phyloP scores from a whole-genome alignment of 352 stramenopile genomes.

The Globisporangium nagaii region DNA sequence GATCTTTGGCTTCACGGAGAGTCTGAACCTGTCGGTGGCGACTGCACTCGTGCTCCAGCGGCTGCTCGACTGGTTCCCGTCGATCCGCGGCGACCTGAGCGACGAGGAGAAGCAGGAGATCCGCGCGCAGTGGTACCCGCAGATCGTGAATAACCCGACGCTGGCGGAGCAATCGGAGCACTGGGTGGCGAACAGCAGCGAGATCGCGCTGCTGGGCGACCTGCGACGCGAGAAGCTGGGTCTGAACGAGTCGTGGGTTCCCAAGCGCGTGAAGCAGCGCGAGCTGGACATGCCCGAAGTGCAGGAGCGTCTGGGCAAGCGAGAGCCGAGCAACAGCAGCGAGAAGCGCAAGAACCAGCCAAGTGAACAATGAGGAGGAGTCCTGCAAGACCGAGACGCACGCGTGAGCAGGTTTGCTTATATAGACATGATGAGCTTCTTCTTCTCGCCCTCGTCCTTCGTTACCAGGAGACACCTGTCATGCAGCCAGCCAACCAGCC shows the following conservation, averaged over 20 bases:
- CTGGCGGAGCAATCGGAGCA: conserved; percentile 43
- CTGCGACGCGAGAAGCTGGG: conserved; percentile 50
- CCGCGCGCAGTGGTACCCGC: conserved; percentile 52
- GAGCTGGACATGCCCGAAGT: conserved; percentile 63
- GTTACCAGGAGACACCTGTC: no score
- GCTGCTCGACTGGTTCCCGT: conserved; percentile 73
- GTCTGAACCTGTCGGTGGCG: conserved; percentile 90
- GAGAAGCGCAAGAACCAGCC: not conserved
- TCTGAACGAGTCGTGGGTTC: conserved; percentile 48
- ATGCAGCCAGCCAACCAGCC: not conserved
- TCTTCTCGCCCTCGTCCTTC: no score
- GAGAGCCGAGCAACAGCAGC: not conserved
- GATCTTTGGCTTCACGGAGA: conserved; percentile 92
- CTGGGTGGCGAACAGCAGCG: conserved; percentile 33
- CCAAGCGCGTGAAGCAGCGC: conserved; percentile 53
- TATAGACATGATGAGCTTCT: no score
- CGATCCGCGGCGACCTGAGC: conserved; percentile 48
- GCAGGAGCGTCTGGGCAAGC: conserved; percentile 32
- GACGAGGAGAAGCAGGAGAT: conserved; percentile 42
- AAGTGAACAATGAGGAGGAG: no score
- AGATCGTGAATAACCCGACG: conserved; percentile 65
- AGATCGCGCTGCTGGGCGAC: conserved; percentile 46
- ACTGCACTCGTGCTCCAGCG: conserved; percentile 90
- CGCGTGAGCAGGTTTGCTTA: no score
- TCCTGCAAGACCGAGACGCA: no score